Conservation (phyloP, 129 eudicot genomes). For the Saposhnikovia divaricata region DNA sequence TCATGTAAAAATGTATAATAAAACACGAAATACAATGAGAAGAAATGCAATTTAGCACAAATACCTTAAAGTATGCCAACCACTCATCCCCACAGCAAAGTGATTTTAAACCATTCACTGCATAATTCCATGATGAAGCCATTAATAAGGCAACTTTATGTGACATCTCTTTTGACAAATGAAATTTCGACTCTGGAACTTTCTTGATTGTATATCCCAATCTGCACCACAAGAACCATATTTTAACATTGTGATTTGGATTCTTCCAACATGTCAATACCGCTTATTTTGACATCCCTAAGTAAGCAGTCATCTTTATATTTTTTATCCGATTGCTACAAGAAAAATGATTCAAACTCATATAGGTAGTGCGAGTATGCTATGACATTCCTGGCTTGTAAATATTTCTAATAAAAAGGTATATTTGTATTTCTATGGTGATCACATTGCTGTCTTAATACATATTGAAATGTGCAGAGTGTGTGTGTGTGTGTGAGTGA, state of each 20-base stretch:
- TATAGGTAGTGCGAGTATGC: background rate
- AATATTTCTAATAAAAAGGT: background rate
- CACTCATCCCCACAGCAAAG: slow-evolving; percentile 60
- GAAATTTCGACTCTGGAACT: slow-evolving; percentile 61
- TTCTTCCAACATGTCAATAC: background rate
- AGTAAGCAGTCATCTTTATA: background rate
- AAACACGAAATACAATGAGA: background rate
- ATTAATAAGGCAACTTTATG: slow-evolving; percentile 45
- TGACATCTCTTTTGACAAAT: slow-evolving; percentile 51
- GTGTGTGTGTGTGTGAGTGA: background rate
- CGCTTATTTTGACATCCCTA: background rate
- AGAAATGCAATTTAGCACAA: background rate
- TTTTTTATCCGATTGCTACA: background rate
- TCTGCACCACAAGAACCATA: slow-evolving; percentile 33
- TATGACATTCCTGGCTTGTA: background rate
- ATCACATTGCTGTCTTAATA: background rate
- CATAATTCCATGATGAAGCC: slow-evolving; percentile 54
- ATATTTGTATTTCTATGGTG: background rate
- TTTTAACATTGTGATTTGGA: background rate
- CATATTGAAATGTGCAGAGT: background rate
- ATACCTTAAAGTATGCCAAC: slow-evolving; percentile 54
- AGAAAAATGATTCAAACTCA: background rate
- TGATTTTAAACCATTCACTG: slow-evolving; percentile 45
- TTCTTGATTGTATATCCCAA: slow-evolving; percentile 57
- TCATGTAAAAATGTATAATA: background rate